Evolutionary conservation across 2,329 filamentous ascomycete species (phyloP), one percentile per base, ranked within the genome.

Genomic region (Colletotrichum neosansevieriae): DNA sequence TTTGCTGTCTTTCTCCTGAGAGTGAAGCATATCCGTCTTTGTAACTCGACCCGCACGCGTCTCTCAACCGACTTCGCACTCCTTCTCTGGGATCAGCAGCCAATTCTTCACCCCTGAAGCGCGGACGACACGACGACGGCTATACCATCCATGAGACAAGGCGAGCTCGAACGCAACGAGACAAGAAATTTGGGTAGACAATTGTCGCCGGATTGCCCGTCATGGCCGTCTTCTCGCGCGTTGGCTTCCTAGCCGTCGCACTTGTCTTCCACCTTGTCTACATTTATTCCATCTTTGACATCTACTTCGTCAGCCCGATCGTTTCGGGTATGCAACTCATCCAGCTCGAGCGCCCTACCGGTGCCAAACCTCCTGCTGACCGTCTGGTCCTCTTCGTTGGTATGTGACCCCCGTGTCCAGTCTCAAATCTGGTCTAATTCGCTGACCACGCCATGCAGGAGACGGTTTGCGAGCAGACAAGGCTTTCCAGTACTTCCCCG

Each of bases 301-400:
- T 98, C 72, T 98, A 99, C 82, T 99, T 99, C 77, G 94, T 98
- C 77, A 98, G 94, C 78, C 96, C 96, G 21, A 96, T 99, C 74
- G 96, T 98, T 62, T 92, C 91, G 83, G 96, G 96, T 76, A 99
- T 99, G 96, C 89, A 88, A 75, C 87, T 94, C 69, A 94, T 94
- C 80, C 82, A 84, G 51, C 85, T 97, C 42, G 88, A 94, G 68
- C 85, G 90, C 63, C 82, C 87, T 44, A 73, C 80, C 47, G 81
- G 82, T 58, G 79, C 79, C 58, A 89, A 91, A 78, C 88, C 94
- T 21, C 96, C 96, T 1, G 95, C 97, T 5, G 93, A 96, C 79
- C 89, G 96, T 71, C 86, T 99, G 66, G 92, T 99, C 56, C 87
- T 99, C 32, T 97, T 97, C 78, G 97, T 99, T 75, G 96, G 96